Percentiles rank a stretch among this genome's conserved stretches.
Conservation (phyloP, 345 rosid genomes). For the Hypericum androsaemum region DNA sequence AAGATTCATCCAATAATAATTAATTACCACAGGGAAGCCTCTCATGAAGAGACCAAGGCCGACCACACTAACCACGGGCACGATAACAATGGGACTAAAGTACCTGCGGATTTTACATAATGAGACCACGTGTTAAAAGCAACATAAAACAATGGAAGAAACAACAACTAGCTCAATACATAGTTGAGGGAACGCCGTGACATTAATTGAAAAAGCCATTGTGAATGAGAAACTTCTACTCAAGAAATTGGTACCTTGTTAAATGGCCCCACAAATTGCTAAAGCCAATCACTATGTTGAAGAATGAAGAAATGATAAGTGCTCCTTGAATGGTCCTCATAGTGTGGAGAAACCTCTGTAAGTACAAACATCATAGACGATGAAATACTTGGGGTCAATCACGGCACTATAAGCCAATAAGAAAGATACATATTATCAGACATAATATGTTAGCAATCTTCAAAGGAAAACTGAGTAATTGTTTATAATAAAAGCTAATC, state of each 20-base stretch:
- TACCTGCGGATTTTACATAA: conserved; percentile 28
- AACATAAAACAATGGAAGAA: background rate
- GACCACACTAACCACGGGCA: conserved; percentile 62
- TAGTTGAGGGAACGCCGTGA: background rate
- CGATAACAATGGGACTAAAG: conserved; percentile 63
- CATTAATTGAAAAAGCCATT: background rate
- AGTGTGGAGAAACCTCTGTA: conserved; percentile 63
- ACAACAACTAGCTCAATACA: conserved; percentile 1
- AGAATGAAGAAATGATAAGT: conserved; percentile 68
- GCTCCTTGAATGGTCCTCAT: conserved; percentile 95
- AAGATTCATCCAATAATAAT: conserved; percentile 10
- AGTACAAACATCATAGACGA: conserved; percentile 9
- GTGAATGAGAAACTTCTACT: background rate
- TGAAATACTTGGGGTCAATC: background rate
- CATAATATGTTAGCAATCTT: too few species aligned
- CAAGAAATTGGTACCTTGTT: conserved; percentile 39
- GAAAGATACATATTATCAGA: too few species aligned
- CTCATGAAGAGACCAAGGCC: conserved; percentile 82
- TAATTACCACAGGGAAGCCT: conserved; percentile 82
- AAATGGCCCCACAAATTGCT: conserved; percentile 64
- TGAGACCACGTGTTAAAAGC: background rate
- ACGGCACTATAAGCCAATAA: too few species aligned
- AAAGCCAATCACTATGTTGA: conserved; percentile 74
- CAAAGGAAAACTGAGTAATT: too few species aligned
- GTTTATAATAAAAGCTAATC: background rate